phyloP scores from a whole-genome alignment of 2,329 filamentous ascomycete species.

The Colletotrichum euphorbiae region DNA sequence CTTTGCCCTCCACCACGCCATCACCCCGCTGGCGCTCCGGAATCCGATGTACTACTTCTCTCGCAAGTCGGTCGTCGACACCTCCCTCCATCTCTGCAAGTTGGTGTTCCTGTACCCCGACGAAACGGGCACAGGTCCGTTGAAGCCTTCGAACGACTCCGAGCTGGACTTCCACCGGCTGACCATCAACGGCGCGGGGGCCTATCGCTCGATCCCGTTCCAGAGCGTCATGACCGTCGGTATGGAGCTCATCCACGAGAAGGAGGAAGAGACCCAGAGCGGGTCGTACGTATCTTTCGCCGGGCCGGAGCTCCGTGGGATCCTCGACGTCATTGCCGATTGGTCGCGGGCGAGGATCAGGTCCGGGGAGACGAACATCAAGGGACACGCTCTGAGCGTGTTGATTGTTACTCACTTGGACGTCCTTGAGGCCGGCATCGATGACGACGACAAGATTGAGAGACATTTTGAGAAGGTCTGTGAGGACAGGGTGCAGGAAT shows the following conservation, averaged over 20 bases:
- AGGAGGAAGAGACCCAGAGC: conserved; percentile 54
- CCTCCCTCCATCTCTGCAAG: conserved; percentile 44
- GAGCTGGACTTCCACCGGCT: conserved; percentile 52
- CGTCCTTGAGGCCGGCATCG: conserved; percentile 47
- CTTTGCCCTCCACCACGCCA: conserved; percentile 66
- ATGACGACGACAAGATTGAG: conserved; percentile 46
- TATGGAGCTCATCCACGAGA: conserved; percentile 59
- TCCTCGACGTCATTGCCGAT: conserved; percentile 44
- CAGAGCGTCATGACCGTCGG: conserved; percentile 56
- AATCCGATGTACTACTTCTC: conserved; percentile 65
- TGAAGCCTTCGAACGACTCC: neutral
- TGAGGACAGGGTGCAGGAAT: conserved; percentile 44
- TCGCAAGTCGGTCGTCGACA: conserved; percentile 61
- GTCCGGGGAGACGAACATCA: conserved; percentile 58
- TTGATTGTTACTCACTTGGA: conserved; percentile 53
- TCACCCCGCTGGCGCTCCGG: conserved; percentile 56
- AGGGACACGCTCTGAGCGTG: conserved; percentile 50
- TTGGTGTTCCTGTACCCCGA: conserved; percentile 40
- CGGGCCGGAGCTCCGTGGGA: conserved; percentile 48
- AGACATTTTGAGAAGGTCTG: conserved; percentile 46
- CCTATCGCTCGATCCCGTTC: conserved; percentile 56
- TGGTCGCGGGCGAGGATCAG: conserved; percentile 52
- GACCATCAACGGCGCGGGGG: conserved; percentile 53
- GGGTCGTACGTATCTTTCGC: conserved; percentile 47
- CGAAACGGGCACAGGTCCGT: conserved; percentile 33